Base-by-base conservation (phyloP, 2,329 filamentous ascomycete species). In the Atkinsonella texensis region DNA sequence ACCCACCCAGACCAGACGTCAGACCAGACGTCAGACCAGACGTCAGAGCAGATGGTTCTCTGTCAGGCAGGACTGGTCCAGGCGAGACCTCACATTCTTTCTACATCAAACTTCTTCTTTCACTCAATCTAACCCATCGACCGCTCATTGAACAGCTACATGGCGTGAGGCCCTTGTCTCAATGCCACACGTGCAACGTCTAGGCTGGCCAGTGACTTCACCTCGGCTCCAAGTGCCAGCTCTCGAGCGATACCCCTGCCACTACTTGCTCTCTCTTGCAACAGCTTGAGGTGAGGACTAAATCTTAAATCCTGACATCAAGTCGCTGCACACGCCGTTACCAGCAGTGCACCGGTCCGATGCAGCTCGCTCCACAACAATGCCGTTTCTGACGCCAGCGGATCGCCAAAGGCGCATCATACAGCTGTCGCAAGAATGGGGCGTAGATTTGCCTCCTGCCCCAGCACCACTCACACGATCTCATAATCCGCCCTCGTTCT, bases 401-500 rank as follows among this genome's bases (percentile, higher is more conserved):
- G 68, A 65, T 51, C 73, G 73, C 55, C 68, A 71, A 53, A 62
- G 67, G 57, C 73, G 76, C 53, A 74, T 81, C 43, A 63, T 71
- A 40, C 69, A 72, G 56, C 66, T 81, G 18, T 73, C 75, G 4
- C 64, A 71, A 43, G 70, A 76, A 67, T 79, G 73, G 71, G 70
- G 71, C 46, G 65, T 80, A 55, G 60, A 61, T 38, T 58, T 68
- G n/a, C 70, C 70, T 28, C 66, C 66, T 13, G 62, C 68, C 4
- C 67, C 69, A 2, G 58, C 65, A 39, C 69, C 70, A 3, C 65
- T 73, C 40, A 59, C 65, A 3, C 69, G 70, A 47, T 75, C 74
- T 2, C 64, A 66, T 46, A 65, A 68, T 33, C 64, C 70, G 1
- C 68, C 70, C 3, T 70, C 69, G 5, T 72, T 73, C 56, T 70